These are phyloP conservation scores for Vaccinium vitisidaea DNA, from an alignment of 148 eudicot species.

Conservation along the genomic window DNA sequence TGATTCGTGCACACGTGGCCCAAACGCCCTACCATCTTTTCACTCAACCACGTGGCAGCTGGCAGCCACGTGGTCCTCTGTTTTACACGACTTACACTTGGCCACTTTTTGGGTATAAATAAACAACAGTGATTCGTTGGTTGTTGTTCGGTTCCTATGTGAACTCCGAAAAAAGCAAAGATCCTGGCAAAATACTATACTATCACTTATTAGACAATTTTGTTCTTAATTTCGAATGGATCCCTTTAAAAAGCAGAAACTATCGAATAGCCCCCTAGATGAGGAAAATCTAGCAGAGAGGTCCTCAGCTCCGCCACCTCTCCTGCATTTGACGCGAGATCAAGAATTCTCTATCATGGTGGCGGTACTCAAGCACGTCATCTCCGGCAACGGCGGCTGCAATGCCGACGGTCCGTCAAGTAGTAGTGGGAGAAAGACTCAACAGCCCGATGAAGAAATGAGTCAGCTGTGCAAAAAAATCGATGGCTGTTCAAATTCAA, in stretches of 20 bases:
- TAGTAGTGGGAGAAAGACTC: neutral
- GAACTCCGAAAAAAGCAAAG: no score
- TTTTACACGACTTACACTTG: neutral
- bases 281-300: neutral
- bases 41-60: neutral
- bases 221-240: neutral
- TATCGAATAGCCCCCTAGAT: neutral
- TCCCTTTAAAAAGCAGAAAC: neutral
- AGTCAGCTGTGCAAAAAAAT: constrained; percentile 19
- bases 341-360: constrained; percentile 44
- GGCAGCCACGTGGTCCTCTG: neutral
- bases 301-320: neutral
- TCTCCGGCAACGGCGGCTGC: constrained; percentile 22
- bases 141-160: no score
- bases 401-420: neutral
- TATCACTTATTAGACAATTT: no score
- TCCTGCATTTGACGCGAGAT: constrained; percentile 8
- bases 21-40: neutral
- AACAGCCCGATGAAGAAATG: neutral
- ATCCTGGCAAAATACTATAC: no score
- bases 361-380: constrained; percentile 38
- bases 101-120: no score
- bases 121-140: no score
- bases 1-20: no score
- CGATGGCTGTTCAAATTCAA: constrained; percentile 17